A percentile compares a stretch with the other conserved stretches of the same genome.
Evolutionary conservation across 2,329 filamentous ascomycete species (phyloP).

Genomic region (Geosmithia flava): DNA sequence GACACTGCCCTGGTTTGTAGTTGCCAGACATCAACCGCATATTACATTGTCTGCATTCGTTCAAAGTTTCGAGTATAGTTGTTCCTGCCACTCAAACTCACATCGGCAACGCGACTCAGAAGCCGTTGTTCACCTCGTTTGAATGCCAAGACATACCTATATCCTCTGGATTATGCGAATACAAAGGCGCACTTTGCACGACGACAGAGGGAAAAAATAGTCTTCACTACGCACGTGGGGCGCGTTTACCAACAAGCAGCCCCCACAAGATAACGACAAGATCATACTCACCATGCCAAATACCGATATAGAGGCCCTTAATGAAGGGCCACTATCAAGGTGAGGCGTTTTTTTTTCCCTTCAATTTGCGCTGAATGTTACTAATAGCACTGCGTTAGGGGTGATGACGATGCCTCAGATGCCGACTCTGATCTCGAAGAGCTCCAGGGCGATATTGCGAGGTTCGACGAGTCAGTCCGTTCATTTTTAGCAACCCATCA

Average conservation of each 20-base stretch:
- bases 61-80: neutral
- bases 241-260: neutral
- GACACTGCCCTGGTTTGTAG: neutral
- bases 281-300: neutral
- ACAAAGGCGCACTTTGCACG: neutral
- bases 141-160: neutral
- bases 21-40: neutral
- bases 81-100: no score
- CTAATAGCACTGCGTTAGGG: neutral
- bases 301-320: neutral
- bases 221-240: neutral
- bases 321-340: neutral
- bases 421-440: slow-evolving; percentile 32
- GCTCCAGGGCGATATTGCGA: slow-evolving; percentile 28
- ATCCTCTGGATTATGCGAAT: neutral
- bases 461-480: slow-evolving; percentile 27
- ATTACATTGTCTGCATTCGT: neutral
- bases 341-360: neutral
- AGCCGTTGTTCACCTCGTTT: no score
- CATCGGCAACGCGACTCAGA: no score
- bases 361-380: neutral
- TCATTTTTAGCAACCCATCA: slow-evolving; percentile 25
- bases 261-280: neutral
- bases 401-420: slow-evolving; percentile 20
- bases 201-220: neutral